Evolutionary conservation across 75 land plant species (phyloP).

Genomic region (Chamaecyparis obtusa): DNA sequence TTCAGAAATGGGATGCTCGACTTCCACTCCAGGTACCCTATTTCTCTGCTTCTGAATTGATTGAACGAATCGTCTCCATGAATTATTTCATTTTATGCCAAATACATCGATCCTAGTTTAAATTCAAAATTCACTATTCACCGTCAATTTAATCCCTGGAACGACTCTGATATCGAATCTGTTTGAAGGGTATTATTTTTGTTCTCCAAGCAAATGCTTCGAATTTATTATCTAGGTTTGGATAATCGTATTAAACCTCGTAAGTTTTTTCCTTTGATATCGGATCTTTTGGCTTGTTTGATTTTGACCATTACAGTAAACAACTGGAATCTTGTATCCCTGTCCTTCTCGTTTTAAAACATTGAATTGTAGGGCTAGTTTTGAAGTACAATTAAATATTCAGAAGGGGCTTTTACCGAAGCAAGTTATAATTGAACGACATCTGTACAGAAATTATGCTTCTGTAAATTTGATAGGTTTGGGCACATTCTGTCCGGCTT

Average conservation of each 20-base stretch:
- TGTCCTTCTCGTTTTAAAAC: background rate
- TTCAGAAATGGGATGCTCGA: constrained; percentile 8
- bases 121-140: background rate
- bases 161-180: background rate
- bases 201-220: background rate
- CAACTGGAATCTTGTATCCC: background rate
- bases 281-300: background rate
- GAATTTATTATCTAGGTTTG: background rate
- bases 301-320: background rate
- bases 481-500: background rate
- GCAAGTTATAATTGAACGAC: background rate
- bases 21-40: background rate
- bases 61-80: background rate
- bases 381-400: background rate
- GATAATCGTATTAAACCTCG: background rate
- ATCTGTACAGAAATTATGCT: background rate
- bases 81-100: background rate
- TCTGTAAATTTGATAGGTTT: background rate
- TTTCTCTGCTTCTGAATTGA: background rate
- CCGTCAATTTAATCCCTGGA: background rate
- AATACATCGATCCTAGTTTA: background rate
- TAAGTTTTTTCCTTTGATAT: background rate
- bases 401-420: background rate
- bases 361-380: background rate
- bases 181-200: background rate